phyloP scores from a whole-genome alignment of 2,329 filamentous ascomycete genomes.

The Colletotrichum sp. region DNA sequence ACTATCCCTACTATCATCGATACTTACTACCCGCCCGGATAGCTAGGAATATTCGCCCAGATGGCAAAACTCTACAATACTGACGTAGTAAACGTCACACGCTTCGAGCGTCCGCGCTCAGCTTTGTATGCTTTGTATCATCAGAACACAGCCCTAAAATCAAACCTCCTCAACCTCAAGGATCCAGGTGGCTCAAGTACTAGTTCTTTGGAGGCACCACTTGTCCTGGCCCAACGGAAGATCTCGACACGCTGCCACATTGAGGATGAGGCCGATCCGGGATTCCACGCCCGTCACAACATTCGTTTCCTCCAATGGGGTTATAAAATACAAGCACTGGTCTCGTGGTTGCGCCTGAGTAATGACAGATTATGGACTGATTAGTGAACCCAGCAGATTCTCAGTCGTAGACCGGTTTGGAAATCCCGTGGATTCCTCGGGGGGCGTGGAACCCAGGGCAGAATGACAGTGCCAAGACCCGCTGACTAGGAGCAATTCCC shows the following conservation, averaged over 20 bases:
- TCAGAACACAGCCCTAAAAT: too few relatives aligned
- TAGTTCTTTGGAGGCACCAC: fast-evolving
- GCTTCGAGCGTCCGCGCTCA: too few relatives aligned
- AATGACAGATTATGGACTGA: fast-evolving
- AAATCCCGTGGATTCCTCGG: neutral
- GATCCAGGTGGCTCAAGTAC: fast-evolving
- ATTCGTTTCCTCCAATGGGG: neutral
- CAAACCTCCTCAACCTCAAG: neutral
- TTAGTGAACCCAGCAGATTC: neutral
- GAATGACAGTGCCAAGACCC: neutral
- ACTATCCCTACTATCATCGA: fast-evolving
- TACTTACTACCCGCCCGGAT: too few relatives aligned
- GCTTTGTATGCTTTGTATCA: too few relatives aligned
- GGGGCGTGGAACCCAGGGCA: neutral
- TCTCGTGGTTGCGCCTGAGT: neutral
- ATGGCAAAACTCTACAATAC: too few relatives aligned
- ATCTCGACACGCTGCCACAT: neutral
- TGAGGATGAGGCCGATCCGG: neutral
- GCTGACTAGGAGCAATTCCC: neutral
- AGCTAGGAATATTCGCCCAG: too few relatives aligned
- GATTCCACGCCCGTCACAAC: neutral
- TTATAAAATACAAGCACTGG: fast-evolving
- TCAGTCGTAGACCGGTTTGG: neutral
- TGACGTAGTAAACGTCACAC: too few relatives aligned
- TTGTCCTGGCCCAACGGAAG: fast-evolving